phyloP scores from a whole-genome alignment of 805 yeast genomes.

The Zygosaccharomyces bailii region DNA sequence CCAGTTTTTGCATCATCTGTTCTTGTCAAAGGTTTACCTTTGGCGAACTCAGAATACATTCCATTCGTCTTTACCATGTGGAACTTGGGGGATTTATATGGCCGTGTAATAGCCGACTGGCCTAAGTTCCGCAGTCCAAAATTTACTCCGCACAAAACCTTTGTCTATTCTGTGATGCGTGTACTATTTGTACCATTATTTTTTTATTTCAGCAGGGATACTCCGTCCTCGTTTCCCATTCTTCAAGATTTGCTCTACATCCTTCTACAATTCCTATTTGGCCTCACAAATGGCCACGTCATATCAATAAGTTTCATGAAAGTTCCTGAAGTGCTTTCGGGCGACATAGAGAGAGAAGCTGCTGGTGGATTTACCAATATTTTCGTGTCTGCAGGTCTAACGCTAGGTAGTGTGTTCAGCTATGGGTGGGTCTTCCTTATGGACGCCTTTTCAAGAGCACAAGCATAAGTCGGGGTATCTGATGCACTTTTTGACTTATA shows the following conservation, averaged over 20 bases:
- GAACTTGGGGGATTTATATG: constrained; percentile 85
- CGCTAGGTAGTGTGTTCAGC: constrained; percentile 74
- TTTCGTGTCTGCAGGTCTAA: constrained; percentile 71
- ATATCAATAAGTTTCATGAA: constrained; percentile 77
- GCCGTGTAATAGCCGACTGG: constrained; percentile 62
- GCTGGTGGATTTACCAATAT: constrained; percentile 92
- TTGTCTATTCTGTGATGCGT: constrained; percentile 55
- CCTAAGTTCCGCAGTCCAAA: constrained; percentile 22
- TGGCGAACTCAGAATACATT: constrained; percentile 45
- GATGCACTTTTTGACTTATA: too few species aligned
- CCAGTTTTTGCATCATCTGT: constrained; percentile 85
- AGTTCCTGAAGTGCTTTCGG: constrained; percentile 56
- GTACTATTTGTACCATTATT: constrained; percentile 66
- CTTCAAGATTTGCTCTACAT: constrained; percentile 67
- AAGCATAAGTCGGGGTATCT: background rate
- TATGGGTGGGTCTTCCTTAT: constrained; percentile 52
- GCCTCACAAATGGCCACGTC: constrained; percentile 83
- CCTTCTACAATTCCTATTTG: constrained; percentile 69
- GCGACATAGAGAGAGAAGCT: constrained; percentile 73
- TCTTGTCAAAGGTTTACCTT: constrained; percentile 42
- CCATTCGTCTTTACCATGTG: constrained; percentile 81
- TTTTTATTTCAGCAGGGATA: constrained; percentile 59
- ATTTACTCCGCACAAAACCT: constrained; percentile 36
- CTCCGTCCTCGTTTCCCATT: constrained; percentile 27
- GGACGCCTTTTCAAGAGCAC: constrained; percentile 8